Evolutionary conservation across 345 rosid genomes (phyloP).

Genomic region (rapeseed (Brassica napus)): DNA sequence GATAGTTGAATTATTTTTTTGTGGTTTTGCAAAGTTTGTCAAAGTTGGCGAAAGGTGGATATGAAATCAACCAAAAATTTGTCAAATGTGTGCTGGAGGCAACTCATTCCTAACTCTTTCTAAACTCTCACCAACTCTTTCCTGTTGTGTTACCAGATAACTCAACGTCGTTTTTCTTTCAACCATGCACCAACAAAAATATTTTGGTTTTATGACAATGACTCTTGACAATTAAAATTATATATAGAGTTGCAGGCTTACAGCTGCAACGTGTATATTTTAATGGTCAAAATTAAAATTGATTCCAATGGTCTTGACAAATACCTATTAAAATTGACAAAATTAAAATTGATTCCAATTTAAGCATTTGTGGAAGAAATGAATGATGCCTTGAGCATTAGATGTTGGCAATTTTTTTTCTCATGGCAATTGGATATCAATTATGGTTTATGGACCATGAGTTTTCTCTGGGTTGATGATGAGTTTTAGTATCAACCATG

Average conservation of each 20-base stretch:
- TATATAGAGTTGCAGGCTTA: slow-evolving; percentile 14
- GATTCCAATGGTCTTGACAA: slow-evolving; percentile 9
- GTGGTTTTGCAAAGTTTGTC: slow-evolving; percentile 30
- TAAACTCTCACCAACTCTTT: slow-evolving; percentile 31
- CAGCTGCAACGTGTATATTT: slow-evolving; percentile 9
- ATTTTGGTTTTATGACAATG: slow-evolving; percentile 17
- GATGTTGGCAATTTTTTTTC: neutral
- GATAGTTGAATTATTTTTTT: slow-evolving; percentile 4
- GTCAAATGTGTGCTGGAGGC: slow-evolving; percentile 40
- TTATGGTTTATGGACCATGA: slow-evolving; percentile 4
- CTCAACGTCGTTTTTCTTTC: slow-evolving; percentile 21
- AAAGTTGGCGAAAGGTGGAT: slow-evolving; percentile 46
- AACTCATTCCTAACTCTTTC: slow-evolving; percentile 31
- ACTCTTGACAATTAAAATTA: slow-evolving; percentile 12
- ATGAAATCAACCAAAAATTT: slow-evolving; percentile 29
- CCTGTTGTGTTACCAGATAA: slow-evolving; percentile 29
- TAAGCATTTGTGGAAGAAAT: slow-evolving; percentile 1
- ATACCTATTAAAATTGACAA: neutral
- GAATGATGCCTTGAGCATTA: slow-evolving; percentile 3
- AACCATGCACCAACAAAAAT: slow-evolving; percentile 21
- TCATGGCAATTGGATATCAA: slow-evolving; percentile 5
- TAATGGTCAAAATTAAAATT: slow-evolving; percentile 17
- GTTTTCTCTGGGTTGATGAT: neutral
- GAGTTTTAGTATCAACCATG: neutral
- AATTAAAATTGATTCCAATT: neutral